Evolutionary conservation across 2,329 filamentous ascomycete genomes (phyloP).

Genomic region (Ilyonectria sp.): DNA sequence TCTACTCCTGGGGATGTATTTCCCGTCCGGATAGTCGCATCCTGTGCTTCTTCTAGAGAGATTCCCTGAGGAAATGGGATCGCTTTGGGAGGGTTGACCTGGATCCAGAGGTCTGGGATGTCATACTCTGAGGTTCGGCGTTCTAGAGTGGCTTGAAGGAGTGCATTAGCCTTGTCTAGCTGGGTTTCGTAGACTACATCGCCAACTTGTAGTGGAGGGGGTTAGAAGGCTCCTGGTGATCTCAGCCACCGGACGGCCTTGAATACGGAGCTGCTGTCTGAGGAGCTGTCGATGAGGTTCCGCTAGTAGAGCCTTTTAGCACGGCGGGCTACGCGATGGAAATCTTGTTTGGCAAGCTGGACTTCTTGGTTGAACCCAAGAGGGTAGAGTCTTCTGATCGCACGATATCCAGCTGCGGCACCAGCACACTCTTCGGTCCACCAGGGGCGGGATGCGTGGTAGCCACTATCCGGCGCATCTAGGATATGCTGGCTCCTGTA

Average conservation of each 20-base stretch:
- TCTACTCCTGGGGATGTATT: constrained; percentile 42
- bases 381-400: constrained; percentile 31
- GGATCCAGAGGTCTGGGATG: constrained; percentile 33
- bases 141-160: constrained; percentile 33
- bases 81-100: not conserved
- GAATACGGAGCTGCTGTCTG: too few species aligned
- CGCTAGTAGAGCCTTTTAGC: too few species aligned
- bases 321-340: too few species aligned
- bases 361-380: constrained; percentile 28
- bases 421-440: constrained; percentile 35
- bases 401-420: constrained; percentile 28
- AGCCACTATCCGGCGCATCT: too few species aligned
- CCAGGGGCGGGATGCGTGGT: constrained; percentile 12
- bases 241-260: too few species aligned
- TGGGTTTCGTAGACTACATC: constrained; percentile 34
- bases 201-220: constrained; percentile 32
- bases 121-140: constrained; percentile 31
- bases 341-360: too few species aligned
- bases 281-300: too few species aligned
- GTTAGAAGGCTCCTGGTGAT: constrained; percentile 28
- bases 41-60: constrained; percentile 29
- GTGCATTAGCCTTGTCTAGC: constrained; percentile 37
- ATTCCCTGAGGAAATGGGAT: constrained; percentile 32
- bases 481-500: too few species aligned
- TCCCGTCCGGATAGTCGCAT: constrained; percentile 33